phyloP scores from a whole-genome alignment of 371 early-diverging fungal genomes.

The Mucor saturninus region DNA sequence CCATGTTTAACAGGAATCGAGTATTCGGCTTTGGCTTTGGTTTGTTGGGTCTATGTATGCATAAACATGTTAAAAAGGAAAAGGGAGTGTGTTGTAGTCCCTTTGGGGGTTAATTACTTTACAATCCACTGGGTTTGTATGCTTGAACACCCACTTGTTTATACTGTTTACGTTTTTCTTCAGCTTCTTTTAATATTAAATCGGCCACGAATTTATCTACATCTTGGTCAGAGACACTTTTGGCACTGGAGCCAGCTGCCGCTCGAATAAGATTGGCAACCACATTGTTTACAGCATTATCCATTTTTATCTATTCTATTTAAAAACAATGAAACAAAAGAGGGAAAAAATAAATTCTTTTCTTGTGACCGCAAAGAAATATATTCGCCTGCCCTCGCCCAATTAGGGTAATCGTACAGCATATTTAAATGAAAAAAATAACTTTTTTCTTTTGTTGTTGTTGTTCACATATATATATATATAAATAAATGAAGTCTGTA shows the following conservation, averaged over 20 bases:
- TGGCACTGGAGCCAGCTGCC: constrained; percentile 60
- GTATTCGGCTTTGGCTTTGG: constrained; percentile 36
- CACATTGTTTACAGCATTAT: constrained; percentile 29
- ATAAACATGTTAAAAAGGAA: neutral
- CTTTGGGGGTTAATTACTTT: neutral
- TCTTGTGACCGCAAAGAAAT: neutral
- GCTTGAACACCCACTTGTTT: constrained; percentile 56
- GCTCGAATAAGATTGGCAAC: constrained; percentile 60
- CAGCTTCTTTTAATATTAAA: constrained; percentile 66
- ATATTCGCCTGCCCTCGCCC: too few relatives aligned
- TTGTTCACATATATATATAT: constrained; percentile 2
- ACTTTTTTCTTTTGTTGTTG: neutral
- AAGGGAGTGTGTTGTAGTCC: too few relatives aligned
- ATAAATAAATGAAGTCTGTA: constrained; percentile 24
- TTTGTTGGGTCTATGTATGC: neutral
- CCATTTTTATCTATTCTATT: neutral
- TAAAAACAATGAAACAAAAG: neutral
- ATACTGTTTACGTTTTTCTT: constrained; percentile 50
- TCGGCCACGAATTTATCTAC: constrained; percentile 76
- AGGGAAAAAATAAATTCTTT: neutral
- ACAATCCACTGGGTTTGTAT: constrained; percentile 42
- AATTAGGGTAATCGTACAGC: too few relatives aligned
- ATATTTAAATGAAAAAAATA: neutral
- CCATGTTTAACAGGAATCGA: constrained; percentile 71
- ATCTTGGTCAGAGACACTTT: constrained; percentile 60